Evolutionary conservation across 306 rosid species (phyloP).

Genomic region (Cucumis cinereus): DNA sequence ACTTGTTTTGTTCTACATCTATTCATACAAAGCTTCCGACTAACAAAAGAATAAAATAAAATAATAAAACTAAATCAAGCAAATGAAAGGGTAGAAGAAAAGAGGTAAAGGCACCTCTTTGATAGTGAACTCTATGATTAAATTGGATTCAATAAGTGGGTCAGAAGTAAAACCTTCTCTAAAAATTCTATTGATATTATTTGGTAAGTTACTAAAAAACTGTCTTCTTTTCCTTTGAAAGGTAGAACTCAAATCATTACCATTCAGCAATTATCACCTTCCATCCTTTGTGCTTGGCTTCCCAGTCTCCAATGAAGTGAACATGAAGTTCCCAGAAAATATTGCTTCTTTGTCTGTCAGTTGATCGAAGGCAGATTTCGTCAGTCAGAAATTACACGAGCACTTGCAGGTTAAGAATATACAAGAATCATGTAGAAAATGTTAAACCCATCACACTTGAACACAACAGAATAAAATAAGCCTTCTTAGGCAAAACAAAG

Average conservation of each 20-base stretch:
- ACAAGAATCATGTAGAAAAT: neutral
- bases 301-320: conserved; percentile 46
- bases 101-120: neutral
- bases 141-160: neutral
- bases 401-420: neutral
- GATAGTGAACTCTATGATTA: neutral
- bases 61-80: neutral
- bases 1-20: neutral
- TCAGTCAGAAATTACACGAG: conserved; percentile 10
- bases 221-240: neutral
- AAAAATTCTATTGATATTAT: neutral
- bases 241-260: neutral
- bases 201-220: neutral
- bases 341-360: conserved; percentile 76
- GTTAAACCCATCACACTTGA: neutral
- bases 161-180: neutral
- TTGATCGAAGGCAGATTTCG: conserved; percentile 19
- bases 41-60: neutral
- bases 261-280: conserved; percentile 15
- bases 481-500: neutral
- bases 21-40: neutral
- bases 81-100: neutral
- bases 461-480: neutral
- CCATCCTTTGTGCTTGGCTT: conserved; percentile 12
- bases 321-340: conserved; percentile 65